These are phyloP conservation scores for Aspergillus baeticus DNA, from an alignment of 495 filamentous ascomycete species.

Conservation along the genomic window DNA sequence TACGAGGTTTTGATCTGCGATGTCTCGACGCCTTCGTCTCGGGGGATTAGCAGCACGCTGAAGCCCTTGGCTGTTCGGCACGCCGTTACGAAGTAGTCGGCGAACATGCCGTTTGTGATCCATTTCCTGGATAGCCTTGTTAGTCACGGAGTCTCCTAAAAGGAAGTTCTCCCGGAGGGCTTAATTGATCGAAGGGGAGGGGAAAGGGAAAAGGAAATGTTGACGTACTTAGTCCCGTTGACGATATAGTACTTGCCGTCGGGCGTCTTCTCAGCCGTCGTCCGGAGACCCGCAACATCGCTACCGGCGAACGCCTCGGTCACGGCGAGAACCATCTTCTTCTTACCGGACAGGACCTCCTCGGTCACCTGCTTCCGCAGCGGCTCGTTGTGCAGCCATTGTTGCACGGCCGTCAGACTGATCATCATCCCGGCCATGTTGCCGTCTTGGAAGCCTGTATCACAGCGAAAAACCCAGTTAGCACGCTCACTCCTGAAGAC, in stretches of 20 bases:
- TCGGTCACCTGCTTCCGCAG: conserved; percentile 64
- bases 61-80: conserved; percentile 83
- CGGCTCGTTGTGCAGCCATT: conserved; percentile 67
- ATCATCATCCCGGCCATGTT: conserved; percentile 81
- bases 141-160: too few species aligned
- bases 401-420: conserved; percentile 75
- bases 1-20: conserved; percentile 85
- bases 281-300: conserved; percentile 80
- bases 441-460: conserved; percentile 54
- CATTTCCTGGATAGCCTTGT: conserved; percentile 71
- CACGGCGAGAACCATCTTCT: conserved; percentile 85
- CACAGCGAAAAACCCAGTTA: too few species aligned
- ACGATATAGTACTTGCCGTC: conserved; percentile 85
- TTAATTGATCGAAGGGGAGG: neutral
- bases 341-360: conserved; percentile 76
- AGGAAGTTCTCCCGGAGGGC: too few species aligned
- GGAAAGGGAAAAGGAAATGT: too few species aligned
- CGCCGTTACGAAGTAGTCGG: conserved; percentile 80
- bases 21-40: conserved; percentile 68
- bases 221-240: conserved; percentile 69
- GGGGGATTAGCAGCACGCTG: conserved; percentile 72
- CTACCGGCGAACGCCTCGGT: conserved; percentile 88
- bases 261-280: conserved; percentile 75
- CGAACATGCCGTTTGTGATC: conserved; percentile 87
- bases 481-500: too few species aligned